phyloP scores from a whole-genome alignment of 352 stramenopile species.

The Thraustochytrium striatum region DNA sequence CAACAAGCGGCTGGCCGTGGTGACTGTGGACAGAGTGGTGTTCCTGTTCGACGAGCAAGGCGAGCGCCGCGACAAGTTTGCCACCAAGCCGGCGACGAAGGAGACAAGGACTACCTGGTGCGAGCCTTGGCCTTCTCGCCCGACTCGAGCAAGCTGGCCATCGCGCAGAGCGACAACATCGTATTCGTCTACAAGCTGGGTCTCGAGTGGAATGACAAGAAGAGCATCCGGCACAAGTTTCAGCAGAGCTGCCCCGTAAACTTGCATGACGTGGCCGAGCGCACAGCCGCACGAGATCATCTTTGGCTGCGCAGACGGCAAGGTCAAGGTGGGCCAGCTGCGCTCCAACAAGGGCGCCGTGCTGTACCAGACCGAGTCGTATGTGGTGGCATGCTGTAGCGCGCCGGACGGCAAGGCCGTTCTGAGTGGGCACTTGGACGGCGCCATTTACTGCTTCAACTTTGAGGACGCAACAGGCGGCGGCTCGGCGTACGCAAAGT shows the following conservation, averaged over 20 bases:
- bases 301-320: slow-evolving; percentile 86
- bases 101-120: slow-evolving; percentile 88
- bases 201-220: slow-evolving; percentile 87
- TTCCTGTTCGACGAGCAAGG: slow-evolving; percentile 84
- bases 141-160: slow-evolving; percentile 83
- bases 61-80: slow-evolving; percentile 89
- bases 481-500: slow-evolving; percentile 71
- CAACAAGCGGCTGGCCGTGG: slow-evolving; percentile 81
- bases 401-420: slow-evolving; percentile 72
- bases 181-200: slow-evolving; percentile 94
- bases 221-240: slow-evolving; percentile 94
- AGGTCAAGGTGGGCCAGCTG: slow-evolving; percentile 86
- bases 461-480: slow-evolving; percentile 75
- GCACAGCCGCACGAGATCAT: slow-evolving; percentile 83
- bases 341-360: slow-evolving; percentile 83
- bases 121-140: slow-evolving; percentile 82
- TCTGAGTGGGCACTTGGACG: slow-evolving; percentile 82
- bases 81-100: slow-evolving; percentile 87
- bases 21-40: slow-evolving; percentile 85
- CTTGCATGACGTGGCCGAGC: slow-evolving; percentile 78
- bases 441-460: slow-evolving; percentile 82
- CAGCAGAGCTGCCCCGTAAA: slow-evolving; percentile 72
- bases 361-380: slow-evolving; percentile 70
- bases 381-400: slow-evolving; percentile 63
- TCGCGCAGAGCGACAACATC: slow-evolving; percentile 92